Evolutionary conservation across 1,284 basidiomycete species (phyloP).

Genomic region (Puccinia horiana): DNA sequence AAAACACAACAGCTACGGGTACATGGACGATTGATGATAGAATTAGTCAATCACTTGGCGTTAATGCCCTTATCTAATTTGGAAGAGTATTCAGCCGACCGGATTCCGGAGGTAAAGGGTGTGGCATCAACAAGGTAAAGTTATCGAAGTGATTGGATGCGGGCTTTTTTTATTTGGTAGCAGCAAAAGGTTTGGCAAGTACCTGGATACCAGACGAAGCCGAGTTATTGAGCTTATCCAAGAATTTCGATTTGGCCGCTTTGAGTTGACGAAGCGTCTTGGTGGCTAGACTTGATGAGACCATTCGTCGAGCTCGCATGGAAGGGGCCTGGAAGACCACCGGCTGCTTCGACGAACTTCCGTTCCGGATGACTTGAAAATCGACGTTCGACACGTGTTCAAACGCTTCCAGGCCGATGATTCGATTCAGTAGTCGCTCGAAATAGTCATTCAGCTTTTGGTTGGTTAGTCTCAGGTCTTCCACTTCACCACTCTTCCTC

Average conservation of each 20-base stretch:
- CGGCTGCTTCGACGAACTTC: background rate
- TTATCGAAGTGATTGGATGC: background rate
- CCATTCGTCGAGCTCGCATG: background rate
- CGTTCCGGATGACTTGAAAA: slow-evolving; percentile 9
- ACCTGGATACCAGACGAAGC: background rate
- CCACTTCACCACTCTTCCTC: slow-evolving; percentile 9
- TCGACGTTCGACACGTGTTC: slow-evolving; percentile 7
- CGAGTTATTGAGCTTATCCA: slow-evolving; percentile 10
- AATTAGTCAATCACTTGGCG: background rate
- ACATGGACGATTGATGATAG: background rate
- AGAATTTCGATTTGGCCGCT: slow-evolving; percentile 4
- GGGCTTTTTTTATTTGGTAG: background rate
- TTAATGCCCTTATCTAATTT: background rate
- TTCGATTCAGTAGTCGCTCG: background rate
- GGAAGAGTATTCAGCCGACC: background rate
- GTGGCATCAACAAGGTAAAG: slow-evolving; percentile 1
- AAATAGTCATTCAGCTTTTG: slow-evolving; percentile 4
- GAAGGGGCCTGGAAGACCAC: background rate
- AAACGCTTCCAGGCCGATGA: slow-evolving; percentile 19
- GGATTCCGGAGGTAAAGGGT: background rate
- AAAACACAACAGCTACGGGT: background rate
- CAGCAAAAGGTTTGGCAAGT: background rate
- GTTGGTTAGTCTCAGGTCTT: slow-evolving; percentile 6
- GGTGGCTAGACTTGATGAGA: background rate
- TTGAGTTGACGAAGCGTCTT: slow-evolving; percentile 1